Evolutionary conservation across 768 basidiomycete genomes (phyloP).

Genomic region (Polyporus arcularius): DNA sequence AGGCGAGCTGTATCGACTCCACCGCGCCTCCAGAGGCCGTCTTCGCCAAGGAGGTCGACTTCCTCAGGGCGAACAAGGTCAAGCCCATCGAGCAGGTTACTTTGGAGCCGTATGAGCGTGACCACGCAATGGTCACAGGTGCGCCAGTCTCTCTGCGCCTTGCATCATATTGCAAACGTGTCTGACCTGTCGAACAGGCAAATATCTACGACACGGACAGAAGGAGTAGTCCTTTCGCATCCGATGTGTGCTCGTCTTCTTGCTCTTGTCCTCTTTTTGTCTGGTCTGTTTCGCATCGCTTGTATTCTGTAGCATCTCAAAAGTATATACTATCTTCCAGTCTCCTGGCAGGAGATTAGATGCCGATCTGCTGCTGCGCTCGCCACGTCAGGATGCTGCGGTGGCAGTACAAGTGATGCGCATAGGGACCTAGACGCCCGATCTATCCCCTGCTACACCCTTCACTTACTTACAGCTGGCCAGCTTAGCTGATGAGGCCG

Average conservation of each 20-base stretch:
- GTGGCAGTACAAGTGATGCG: constrained; percentile 10
- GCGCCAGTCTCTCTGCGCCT: constrained; percentile 22
- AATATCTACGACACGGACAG: constrained; percentile 45
- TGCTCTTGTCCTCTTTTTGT: constrained; percentile 18
- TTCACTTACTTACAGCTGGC: neutral
- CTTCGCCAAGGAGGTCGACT: constrained; percentile 86
- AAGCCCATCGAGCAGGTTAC: constrained; percentile 97
- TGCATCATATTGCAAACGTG: neutral
- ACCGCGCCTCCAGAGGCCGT: constrained; percentile 89
- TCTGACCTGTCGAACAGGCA: constrained; percentile 32
- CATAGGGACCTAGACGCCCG: constrained; percentile 12
- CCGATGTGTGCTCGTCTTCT: neutral
- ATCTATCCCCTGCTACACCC: constrained; percentile 9
- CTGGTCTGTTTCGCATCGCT: constrained; percentile 13
- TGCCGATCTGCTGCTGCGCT: neutral
- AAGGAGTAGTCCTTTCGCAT: constrained; percentile 23
- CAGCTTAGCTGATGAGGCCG: constrained; percentile 31
- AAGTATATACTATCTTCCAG: constrained; percentile 8
- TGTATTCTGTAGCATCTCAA: constrained; percentile 23
- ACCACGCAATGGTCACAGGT: constrained; percentile 91
- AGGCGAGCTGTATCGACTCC: constrained; percentile 98
- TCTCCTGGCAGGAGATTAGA: too few relatives aligned
- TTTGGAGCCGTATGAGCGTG: constrained; percentile 89
- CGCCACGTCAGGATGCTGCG: constrained; percentile 24
- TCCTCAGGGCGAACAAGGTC: constrained; percentile 73